Conservation (phyloP, 2,329 filamentous ascomycete species). For the Fusarium floridanum region DNA sequence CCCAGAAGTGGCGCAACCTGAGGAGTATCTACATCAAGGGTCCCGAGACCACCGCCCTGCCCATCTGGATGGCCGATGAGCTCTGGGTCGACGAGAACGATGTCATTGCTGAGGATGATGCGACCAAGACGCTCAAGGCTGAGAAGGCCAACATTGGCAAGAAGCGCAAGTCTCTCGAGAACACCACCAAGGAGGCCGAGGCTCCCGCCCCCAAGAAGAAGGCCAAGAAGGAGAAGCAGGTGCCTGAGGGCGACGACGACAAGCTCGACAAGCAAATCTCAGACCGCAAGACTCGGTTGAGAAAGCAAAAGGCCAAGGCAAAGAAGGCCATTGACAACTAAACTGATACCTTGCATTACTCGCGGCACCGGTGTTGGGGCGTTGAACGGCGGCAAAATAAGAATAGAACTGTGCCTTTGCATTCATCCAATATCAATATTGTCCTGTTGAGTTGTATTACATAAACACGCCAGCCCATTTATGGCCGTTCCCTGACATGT, state of each 20-base stretch:
- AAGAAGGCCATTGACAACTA: conserved; percentile 64
- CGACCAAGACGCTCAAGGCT: conserved; percentile 59
- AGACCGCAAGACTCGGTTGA: conserved; percentile 69
- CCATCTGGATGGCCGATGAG: conserved; percentile 95
- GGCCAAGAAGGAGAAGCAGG: conserved; percentile 50
- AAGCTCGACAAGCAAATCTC: conserved; percentile 70
- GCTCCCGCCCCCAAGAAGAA: conserved; percentile 57
- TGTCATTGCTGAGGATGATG: conserved; percentile 73
- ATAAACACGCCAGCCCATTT: conserved; percentile 19
- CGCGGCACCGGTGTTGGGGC: conserved; percentile 51
- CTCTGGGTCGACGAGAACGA: conserved; percentile 86
- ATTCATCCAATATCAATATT: conserved; percentile 37
- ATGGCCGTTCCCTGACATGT: background rate
- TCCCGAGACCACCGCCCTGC: conserved; percentile 86
- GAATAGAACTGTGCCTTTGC: conserved; percentile 38
- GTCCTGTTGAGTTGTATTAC: conserved; percentile 39
- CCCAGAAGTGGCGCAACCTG: conserved; percentile 89
- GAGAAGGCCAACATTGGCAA: conserved; percentile 73
- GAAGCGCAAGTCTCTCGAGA: conserved; percentile 68
- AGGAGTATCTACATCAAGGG: conserved; percentile 91
- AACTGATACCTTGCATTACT: conserved; percentile 51
- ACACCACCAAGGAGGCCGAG: conserved; percentile 58
- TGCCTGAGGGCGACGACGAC: conserved; percentile 62
- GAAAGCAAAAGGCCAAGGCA: conserved; percentile 70
- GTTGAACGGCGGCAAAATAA: conserved; percentile 46